phyloP scores from a whole-genome alignment of 257 asterid species.

The Buddleja alternifolia region DNA sequence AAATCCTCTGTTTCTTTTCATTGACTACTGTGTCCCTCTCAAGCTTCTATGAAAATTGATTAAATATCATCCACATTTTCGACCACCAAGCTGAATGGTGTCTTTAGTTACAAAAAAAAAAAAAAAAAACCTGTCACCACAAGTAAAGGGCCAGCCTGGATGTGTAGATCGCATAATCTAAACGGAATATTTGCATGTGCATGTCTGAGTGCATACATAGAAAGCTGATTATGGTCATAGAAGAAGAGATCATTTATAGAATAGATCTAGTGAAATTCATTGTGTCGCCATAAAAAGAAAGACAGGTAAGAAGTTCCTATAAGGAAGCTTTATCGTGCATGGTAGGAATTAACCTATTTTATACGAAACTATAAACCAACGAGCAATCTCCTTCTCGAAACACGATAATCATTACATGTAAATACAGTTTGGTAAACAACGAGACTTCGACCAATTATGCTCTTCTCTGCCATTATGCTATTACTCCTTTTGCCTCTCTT shows the following conservation, averaged over 20 bases:
- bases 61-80: too few species aligned
- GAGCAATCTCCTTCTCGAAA: not conserved
- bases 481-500: not conserved
- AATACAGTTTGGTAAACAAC: not conserved
- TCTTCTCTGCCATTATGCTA: constrained; percentile 1
- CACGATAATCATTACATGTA: not conserved
- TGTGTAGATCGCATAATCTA: not conserved
- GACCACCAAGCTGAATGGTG: too few species aligned
- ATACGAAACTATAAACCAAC: not conserved
- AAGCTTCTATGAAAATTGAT: too few species aligned
- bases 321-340: not conserved
- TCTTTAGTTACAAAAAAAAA: too few species aligned
- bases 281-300: not conserved
- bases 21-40: too few species aligned
- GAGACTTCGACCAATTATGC: not conserved
- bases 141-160: too few species aligned
- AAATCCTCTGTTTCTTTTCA: too few species aligned
- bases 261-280: not conserved
- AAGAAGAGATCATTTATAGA: constrained; percentile 1
- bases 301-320: not conserved
- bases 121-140: too few species aligned
- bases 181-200: constrained; percentile 6
- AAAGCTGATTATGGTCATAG: not conserved
- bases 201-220: constrained; percentile 1
- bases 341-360: constrained; percentile 17